Base-by-base conservation (phyloP, 805 yeast genomes). In the Vanderwaltozyma verrucispora region DNA sequence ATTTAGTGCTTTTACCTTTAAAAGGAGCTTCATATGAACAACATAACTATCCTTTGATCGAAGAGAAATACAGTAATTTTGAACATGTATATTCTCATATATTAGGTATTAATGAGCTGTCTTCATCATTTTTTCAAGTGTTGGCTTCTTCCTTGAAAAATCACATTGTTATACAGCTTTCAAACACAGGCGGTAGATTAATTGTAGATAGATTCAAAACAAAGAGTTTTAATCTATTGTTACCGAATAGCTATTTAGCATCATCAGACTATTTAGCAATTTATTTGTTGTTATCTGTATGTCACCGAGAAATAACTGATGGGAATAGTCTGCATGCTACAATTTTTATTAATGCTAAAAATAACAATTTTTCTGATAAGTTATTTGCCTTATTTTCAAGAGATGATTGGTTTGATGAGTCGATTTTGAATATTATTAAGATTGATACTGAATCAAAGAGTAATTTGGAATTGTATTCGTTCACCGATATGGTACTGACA, bases 211-310 rank as follows among this genome's bases (percentile, higher is more conserved):
- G 51, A 28, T 51, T 45, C 30, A 49, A 44, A 17, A 45, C 38
- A 18, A 55, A 45, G 28, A 31, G 38, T 10, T 45, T 51, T 28
- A 33, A 45, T 37, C 34, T 55, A 25, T 36, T 52, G 8, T 35
- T 56, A 8, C 53, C 60, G 7, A 51, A 44, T 33, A 46, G 54
- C 10, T 48, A 44, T 26, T 30, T 56, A 32, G 39, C 51, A 2
- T 46, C 53, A 8, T 56, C 62, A 1, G 62, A 57, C 35, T 46
- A 49, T 30, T 40, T 56, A 26, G 50, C 59, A 7, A 30, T 57
- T 13, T 52, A 52, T 35, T 13, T 51, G 6, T 38, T 54, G 17
- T 35, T 56, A 4, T 33, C 50, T 25, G 48, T 56, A 5, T 45
- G 49, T 23, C 42, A 48, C 30, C 43, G 47, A 16, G 44, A 44